These are phyloP conservation scores for Tulasnella sp. DNA, from an alignment of 768 basidiomycete genomes.

Conservation along the genomic window DNA sequence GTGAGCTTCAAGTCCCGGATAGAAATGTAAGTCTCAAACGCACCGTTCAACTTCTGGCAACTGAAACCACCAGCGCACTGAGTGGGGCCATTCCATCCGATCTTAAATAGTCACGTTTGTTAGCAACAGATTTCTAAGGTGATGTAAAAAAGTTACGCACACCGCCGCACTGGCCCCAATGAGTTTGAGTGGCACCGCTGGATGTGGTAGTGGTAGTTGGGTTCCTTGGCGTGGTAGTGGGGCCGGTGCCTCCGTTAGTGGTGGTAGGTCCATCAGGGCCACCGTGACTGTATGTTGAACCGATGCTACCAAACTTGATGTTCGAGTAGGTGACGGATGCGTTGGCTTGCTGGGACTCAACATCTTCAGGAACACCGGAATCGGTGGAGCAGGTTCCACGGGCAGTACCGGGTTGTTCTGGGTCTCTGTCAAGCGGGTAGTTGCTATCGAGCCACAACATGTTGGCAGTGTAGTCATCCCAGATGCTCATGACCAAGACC, in stretches of 20 bases:
- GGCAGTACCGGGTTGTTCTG: conserved; percentile 28
- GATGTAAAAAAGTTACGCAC: too few species aligned
- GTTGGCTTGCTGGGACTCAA: conserved; percentile 30
- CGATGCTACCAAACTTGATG: conserved; percentile 40
- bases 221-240: neutral
- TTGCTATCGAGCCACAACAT: conserved; percentile 46
- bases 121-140: neutral
- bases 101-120: too few species aligned
- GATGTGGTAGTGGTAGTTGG: neutral
- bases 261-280: neutral
- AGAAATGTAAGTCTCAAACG: too few species aligned
- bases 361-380: conserved; percentile 34
- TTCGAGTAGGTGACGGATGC: conserved; percentile 41
- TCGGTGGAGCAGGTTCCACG: conserved; percentile 39
- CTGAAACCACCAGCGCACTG: neutral
- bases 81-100: neutral
- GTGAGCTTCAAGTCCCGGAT: too few species aligned
- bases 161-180: conserved; percentile 20
- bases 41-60: neutral
- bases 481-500: conserved; percentile 38
- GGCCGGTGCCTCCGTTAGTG: neutral
- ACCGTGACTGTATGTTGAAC: conserved; percentile 29
- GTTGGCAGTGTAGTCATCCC: conserved; percentile 43
- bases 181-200: conserved; percentile 9
- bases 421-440: conserved; percentile 31